Conservation (phyloP, 495 filamentous ascomycete species). For the Trichoderma virens region DNA sequence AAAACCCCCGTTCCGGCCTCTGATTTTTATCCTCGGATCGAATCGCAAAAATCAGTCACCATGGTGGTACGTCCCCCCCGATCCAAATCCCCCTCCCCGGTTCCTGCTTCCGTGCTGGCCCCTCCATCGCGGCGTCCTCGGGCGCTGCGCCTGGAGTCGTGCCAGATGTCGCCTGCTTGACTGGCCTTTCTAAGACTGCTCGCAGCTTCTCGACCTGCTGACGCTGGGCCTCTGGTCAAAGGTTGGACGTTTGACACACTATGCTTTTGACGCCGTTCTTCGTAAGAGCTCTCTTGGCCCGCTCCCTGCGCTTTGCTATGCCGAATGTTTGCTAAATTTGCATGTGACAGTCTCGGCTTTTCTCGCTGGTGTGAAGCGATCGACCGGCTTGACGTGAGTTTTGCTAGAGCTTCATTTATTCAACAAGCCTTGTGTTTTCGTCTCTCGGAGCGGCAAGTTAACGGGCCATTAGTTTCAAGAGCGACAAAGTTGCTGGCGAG, state of each 20-base stretch:
- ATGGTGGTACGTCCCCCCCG: constrained; percentile 21
- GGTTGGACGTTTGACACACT: constrained; percentile 89
- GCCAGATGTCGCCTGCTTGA: background rate
- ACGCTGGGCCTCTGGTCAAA: constrained; percentile 57
- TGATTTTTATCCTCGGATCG: background rate
- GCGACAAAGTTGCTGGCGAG: constrained; percentile 70
- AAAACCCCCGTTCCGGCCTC: background rate
- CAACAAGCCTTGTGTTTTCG: too few relatives aligned
- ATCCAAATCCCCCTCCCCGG: constrained; percentile 10
- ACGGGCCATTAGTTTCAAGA: constrained; percentile 58
- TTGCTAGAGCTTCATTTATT: background rate
- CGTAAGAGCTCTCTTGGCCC: constrained; percentile 48
- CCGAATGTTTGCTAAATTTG: constrained; percentile 7
- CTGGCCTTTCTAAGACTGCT: constrained; percentile 22
- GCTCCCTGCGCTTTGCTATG: background rate
- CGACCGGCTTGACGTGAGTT: constrained; percentile 93
- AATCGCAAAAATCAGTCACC: constrained; percentile 10
- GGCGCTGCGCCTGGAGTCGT: background rate
- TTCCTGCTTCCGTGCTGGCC: constrained; percentile 3
- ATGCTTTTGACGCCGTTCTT: constrained; percentile 93
- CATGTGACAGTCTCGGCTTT: constrained; percentile 72
- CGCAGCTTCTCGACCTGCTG: constrained; percentile 53
- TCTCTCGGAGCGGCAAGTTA: constrained; percentile 9
- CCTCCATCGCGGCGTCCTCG: background rate
- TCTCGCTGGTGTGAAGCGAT: constrained; percentile 91